A percentile compares a stretch with the other conserved stretches of the same genome.
Evolutionary conservation across 768 basidiomycete species (phyloP).

Genomic region (Porpolomopsis calyptriformis): DNA sequence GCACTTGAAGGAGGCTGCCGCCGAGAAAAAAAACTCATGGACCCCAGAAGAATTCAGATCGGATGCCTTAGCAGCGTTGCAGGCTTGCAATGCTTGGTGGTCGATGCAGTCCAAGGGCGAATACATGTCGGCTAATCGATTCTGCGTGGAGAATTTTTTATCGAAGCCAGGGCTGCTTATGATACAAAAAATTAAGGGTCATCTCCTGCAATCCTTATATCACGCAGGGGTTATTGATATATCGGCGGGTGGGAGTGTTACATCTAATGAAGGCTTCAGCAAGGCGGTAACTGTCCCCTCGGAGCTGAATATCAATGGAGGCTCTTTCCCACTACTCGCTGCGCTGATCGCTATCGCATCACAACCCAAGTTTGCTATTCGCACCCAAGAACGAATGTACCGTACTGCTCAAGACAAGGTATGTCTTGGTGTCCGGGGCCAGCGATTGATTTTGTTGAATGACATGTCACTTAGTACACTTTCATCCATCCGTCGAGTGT

Average conservation of each 20-base stretch:
- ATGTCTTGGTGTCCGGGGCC: conserved; percentile 10
- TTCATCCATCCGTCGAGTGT: conserved; percentile 83
- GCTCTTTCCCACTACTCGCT: conserved; percentile 66
- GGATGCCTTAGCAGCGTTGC: conserved; percentile 68
- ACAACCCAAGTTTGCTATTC: conserved; percentile 85
- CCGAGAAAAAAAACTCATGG: conserved; percentile 68
- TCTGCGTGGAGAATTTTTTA: conserved; percentile 80
- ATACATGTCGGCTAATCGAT: conserved; percentile 56
- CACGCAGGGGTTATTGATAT: conserved; percentile 75
- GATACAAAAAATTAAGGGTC: conserved; percentile 71
- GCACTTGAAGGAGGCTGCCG: conserved; percentile 61
- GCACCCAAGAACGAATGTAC: conserved; percentile 53
- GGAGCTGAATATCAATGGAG: conserved; percentile 60
- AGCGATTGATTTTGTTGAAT: conserved; percentile 4
- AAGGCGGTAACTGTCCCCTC: conserved; percentile 42
- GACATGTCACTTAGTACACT: conserved; percentile 37
- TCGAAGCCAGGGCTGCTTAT: conserved; percentile 73
- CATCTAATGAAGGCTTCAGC: conserved; percentile 16
- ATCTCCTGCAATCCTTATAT: conserved; percentile 67
- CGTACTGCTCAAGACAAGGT: conserved; percentile 83
- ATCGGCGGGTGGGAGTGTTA: conserved; percentile 52
- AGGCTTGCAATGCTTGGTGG: conserved; percentile 80
- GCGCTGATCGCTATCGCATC: conserved; percentile 77
- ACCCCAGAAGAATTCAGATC: conserved; percentile 70
- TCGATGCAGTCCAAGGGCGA: conserved; percentile 55